A percentile compares a stretch with the other conserved stretches of the same genome.
These are phyloP conservation scores for Berberis vulgaris DNA, from an alignment of 164 flowering plant genomes.

Conservation along the genomic window DNA sequence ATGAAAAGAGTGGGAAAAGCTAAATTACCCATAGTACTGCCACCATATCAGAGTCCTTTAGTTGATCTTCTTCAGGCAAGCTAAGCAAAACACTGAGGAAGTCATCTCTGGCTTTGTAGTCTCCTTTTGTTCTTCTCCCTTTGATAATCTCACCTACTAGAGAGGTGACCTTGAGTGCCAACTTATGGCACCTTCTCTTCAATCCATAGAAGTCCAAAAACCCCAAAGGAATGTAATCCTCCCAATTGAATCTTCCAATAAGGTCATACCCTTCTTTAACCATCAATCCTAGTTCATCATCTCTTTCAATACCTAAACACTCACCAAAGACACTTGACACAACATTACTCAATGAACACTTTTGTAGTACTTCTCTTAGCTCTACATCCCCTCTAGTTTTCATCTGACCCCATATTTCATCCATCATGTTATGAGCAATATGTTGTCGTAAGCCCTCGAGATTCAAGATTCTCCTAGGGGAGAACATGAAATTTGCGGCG, in stretches of 20 bases:
- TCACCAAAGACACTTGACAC: slow-evolving; percentile 71
- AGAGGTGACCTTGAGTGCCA: slow-evolving; percentile 38
- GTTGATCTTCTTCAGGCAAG: slow-evolving; percentile 49
- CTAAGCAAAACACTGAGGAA: slow-evolving; percentile 56
- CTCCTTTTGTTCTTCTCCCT: slow-evolving; percentile 36
- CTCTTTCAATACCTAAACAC: slow-evolving; percentile 10
- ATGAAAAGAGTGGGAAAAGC: background rate
- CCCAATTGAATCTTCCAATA: slow-evolving; percentile 53
- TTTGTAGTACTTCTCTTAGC: slow-evolving; percentile 42
- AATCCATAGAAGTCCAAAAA: slow-evolving; percentile 64
- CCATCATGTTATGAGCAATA: slow-evolving; percentile 30
- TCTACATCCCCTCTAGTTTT: slow-evolving; percentile 38
- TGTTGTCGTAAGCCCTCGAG: slow-evolving; percentile 34
- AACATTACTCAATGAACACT: slow-evolving; percentile 45
- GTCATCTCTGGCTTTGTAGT: slow-evolving; percentile 26
- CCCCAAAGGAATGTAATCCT: slow-evolving; percentile 56
- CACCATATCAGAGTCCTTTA: slow-evolving; percentile 54
- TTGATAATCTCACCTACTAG: slow-evolving; percentile 40
- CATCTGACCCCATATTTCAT: slow-evolving; percentile 29
- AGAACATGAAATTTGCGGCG: slow-evolving; percentile 58
- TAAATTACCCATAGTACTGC: slow-evolving; percentile 76
- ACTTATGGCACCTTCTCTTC: slow-evolving; percentile 48
- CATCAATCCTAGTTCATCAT: slow-evolving; percentile 39
- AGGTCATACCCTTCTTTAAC: slow-evolving; percentile 81
- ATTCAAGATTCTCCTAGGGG: slow-evolving; percentile 44